Base-by-base conservation (phyloP, 306 rosid genomes). In the Quercus alba region DNA sequence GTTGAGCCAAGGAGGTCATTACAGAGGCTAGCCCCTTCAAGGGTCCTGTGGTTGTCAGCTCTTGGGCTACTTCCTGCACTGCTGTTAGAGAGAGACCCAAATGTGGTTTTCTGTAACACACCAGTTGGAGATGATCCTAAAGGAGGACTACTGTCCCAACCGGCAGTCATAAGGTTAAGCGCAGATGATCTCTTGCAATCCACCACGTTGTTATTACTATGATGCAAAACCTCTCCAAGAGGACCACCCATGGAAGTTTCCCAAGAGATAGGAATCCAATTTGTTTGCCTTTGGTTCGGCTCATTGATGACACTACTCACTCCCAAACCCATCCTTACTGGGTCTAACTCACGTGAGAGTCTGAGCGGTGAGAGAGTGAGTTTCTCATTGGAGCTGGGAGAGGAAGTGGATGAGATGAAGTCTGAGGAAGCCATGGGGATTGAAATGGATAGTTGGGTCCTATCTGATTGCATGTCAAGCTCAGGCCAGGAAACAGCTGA, bases 61-160 rank as follows among this genome's bases (percentile, higher is more conserved):
- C 97, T 82, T 4, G 99, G 99, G 84, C 97, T 91, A 78, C 98
- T 93, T 26, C 97, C 99, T 18, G 97, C 90, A 51, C 98, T 96
- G 88, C 99, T 91, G 81, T 92, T 92, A 0, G 98, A 91, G 35
- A 90, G 88, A 7, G 97, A 96, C 7, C 93, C 97, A 54, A 93
- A 91, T 6, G 90, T 82, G 0, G 97, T 88, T 75, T 88, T 93
- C 79, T 91, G 98, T 41, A 96, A 71, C 11, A 96, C 97, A 52
- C 97, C 99, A 0, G 94, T 93, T 0, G 99, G 99, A 0, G 97
- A 93, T 31, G 99, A 91, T 58, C 97, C 97, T 67, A 95, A 19
- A 1, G 97, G 82, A 7, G 97, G 90, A 72, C 94, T 89, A 74
- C 58, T 90, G 85, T 92, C 97, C 91, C 98, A 87, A 2, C 94